A percentile compares a stretch with the other conserved stretches of the same genome.
Conservation (phyloP, 768 basidiomycete species). For the Podaxis carcinomalis region DNA sequence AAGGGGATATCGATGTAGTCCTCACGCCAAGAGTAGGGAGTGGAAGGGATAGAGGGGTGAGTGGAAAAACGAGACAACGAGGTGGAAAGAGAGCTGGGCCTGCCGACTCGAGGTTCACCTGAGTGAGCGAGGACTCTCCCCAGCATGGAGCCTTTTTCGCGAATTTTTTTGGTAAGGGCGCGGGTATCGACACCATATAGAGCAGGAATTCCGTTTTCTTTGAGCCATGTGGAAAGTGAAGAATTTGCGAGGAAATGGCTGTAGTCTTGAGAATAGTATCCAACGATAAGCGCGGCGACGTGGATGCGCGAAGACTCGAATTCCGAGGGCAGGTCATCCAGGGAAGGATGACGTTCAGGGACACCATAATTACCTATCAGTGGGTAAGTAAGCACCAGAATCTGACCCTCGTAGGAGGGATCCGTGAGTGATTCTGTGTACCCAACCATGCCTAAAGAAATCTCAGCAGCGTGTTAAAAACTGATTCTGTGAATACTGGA, state of each 20-base stretch:
- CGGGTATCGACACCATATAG: slow-evolving; percentile 96
- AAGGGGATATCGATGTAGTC: slow-evolving; percentile 82
- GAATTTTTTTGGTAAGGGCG: slow-evolving; percentile 92
- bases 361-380: slow-evolving; percentile 98
- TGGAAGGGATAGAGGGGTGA: slow-evolving; percentile 50
- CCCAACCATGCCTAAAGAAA: slow-evolving; percentile 90
- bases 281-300: slow-evolving; percentile 85
- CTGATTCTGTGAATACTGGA: slow-evolving; percentile 33
- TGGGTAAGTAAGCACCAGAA: slow-evolving; percentile 95
- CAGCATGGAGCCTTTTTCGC: slow-evolving; percentile 92
- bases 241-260: slow-evolving; percentile 92
- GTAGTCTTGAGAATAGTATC: slow-evolving; percentile 91
- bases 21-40: slow-evolving; percentile 67
- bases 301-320: slow-evolving; percentile 98
- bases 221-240: slow-evolving; percentile 87
- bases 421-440: slow-evolving; percentile 98
- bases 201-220: slow-evolving; percentile 91
- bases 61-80: slow-evolving; percentile 18
- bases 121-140: slow-evolving; percentile 76
- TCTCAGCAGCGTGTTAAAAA: slow-evolving; percentile 13
- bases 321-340: slow-evolving; percentile 59
- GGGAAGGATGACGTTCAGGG: slow-evolving; percentile 55
- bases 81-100: slow-evolving; percentile 25
- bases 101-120: slow-evolving; percentile 36
- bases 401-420: slow-evolving; percentile 97